Percentiles rank a stretch among this genome's conserved stretches.
phyloP scores from a whole-genome alignment of 2,329 filamentous ascomycete species.

The Akanthomyces uredinophilus region DNA sequence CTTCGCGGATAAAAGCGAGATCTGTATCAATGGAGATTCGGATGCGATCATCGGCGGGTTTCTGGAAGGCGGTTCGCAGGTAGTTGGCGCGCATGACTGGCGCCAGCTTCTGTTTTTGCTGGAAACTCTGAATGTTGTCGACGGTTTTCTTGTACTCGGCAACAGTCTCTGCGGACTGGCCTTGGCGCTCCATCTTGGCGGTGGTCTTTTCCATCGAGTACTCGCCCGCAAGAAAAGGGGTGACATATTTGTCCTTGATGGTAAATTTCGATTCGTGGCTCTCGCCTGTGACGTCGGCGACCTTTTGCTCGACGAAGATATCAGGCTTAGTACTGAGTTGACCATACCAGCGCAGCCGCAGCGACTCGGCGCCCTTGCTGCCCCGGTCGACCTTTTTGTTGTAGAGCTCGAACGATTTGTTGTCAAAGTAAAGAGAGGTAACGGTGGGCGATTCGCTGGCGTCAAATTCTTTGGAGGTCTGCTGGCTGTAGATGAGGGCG shows the following conservation, averaged over 20 bases:
- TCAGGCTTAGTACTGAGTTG: constrained; percentile 73
- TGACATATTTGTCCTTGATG: constrained; percentile 92
- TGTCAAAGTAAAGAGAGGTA: constrained; percentile 96
- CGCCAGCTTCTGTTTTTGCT: constrained; percentile 70
- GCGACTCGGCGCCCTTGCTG: constrained; percentile 67
- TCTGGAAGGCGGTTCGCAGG: constrained; percentile 91
- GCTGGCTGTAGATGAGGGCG: constrained; percentile 87
- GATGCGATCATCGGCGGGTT: constrained; percentile 83
- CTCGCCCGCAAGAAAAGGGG: constrained; percentile 77
- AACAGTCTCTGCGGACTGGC: constrained; percentile 60
- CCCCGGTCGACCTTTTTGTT: constrained; percentile 70
- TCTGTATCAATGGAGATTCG: constrained; percentile 91
- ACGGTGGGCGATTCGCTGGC: constrained; percentile 80
- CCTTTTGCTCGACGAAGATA: constrained; percentile 86
- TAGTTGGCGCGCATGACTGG: constrained; percentile 91
- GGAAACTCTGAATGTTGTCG: constrained; percentile 71
- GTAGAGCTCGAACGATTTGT: constrained; percentile 78
- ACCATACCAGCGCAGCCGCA: constrained; percentile 89
- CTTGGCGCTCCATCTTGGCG: constrained; percentile 77
- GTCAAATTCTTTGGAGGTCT: constrained; percentile 76
- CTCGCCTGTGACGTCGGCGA: constrained; percentile 66
- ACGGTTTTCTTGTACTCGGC: constrained; percentile 67
- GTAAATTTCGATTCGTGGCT: constrained; percentile 75
- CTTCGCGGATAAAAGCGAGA: constrained; percentile 77
- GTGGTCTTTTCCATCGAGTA: constrained; percentile 91